Evolutionary conservation across 768 basidiomycete genomes (phyloP).

Genomic region (Leccinum boreale): DNA sequence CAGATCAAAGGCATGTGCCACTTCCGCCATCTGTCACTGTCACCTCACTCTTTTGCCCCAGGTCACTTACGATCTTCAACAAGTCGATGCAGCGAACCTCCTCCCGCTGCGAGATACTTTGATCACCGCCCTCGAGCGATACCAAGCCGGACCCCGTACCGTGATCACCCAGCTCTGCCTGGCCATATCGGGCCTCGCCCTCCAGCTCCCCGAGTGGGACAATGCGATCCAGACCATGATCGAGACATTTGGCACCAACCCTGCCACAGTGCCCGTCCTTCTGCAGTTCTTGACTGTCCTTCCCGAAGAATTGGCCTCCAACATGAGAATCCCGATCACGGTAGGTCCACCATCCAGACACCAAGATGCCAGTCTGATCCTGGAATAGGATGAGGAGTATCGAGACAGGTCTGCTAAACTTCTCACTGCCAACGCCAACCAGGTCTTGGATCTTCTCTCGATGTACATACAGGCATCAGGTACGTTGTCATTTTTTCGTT

Average conservation of each 20-base stretch:
- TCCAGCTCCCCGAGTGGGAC: slow-evolving; percentile 86
- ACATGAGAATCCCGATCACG: slow-evolving; percentile 83
- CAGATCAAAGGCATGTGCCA: slow-evolving; percentile 74
- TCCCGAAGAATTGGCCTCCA: slow-evolving; percentile 84
- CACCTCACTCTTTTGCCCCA: slow-evolving; percentile 40
- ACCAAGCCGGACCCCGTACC: slow-evolving; percentile 73
- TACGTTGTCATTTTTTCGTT: slow-evolving; percentile 34
- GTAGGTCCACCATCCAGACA: slow-evolving; percentile 46
- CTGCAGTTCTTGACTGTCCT: slow-evolving; percentile 88
- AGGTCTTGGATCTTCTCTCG: slow-evolving; percentile 73
- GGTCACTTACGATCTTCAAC: slow-evolving; percentile 94
- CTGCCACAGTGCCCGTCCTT: slow-evolving; percentile 76
- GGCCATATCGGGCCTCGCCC: slow-evolving; percentile 83
- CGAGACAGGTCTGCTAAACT: slow-evolving; percentile 56
- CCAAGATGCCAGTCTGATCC: slow-evolving; percentile 9
- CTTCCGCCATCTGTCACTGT: slow-evolving; percentile 5
- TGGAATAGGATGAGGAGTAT: slow-evolving; percentile 69
- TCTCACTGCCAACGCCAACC: slow-evolving; percentile 62
- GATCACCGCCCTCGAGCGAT: slow-evolving; percentile 66
- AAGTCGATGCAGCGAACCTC: slow-evolving; percentile 73
- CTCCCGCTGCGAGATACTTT: slow-evolving; percentile 86
- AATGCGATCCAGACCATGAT: slow-evolving; percentile 81
- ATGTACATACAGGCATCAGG: slow-evolving; percentile 90
- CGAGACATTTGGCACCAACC: slow-evolving; percentile 80
- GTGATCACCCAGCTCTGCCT: slow-evolving; percentile 89